These are phyloP conservation scores for Kwoniella sp. DNA, from an alignment of 768 basidiomycete genomes.

Conservation along the genomic window DNA sequence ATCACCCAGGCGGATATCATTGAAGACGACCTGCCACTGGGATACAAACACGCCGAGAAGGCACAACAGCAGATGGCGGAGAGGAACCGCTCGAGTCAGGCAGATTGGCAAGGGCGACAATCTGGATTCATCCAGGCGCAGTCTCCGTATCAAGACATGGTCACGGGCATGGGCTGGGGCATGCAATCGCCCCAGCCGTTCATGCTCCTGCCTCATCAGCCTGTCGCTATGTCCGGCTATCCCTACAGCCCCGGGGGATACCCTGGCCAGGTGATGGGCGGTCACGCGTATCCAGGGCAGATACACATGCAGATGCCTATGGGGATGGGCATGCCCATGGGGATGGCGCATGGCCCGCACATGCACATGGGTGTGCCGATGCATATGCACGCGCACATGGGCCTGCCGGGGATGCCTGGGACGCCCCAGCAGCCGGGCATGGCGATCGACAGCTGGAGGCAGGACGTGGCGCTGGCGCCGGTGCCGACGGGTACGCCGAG, in stretches of 20 bases:
- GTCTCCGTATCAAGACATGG: conserved; percentile 3
- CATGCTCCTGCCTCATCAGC: background rate
- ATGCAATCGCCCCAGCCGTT: background rate
- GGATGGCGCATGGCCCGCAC: background rate
- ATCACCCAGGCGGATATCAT: conserved; percentile 17
- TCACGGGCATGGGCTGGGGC: background rate
- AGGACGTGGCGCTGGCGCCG: conserved; percentile 31
- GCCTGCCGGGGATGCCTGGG: background rate
- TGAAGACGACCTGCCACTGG: conserved; percentile 48
- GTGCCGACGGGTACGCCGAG: conserved; percentile 10
- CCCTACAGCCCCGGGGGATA: no score
- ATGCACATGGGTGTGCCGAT: background rate
- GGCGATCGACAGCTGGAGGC: conserved; percentile 39
- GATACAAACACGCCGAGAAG: conserved; percentile 33
- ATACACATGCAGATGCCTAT: conserved; percentile 5
- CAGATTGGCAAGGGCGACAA: background rate
- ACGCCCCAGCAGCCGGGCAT: conserved; percentile 4
- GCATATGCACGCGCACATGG: background rate
- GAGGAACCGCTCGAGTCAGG: background rate
- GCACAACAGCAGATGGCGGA: conserved; percentile 18
- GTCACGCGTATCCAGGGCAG: no score
- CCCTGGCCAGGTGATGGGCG: background rate
- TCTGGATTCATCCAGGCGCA: background rate
- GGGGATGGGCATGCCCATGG: conserved; percentile 3
- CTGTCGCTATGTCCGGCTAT: no score